A percentile compares a stretch with the other conserved stretches of the same genome.
These are phyloP conservation scores for Sporothrix dimorphospora DNA, from an alignment of 2,329 filamentous ascomycete genomes.

Conservation along the genomic window DNA sequence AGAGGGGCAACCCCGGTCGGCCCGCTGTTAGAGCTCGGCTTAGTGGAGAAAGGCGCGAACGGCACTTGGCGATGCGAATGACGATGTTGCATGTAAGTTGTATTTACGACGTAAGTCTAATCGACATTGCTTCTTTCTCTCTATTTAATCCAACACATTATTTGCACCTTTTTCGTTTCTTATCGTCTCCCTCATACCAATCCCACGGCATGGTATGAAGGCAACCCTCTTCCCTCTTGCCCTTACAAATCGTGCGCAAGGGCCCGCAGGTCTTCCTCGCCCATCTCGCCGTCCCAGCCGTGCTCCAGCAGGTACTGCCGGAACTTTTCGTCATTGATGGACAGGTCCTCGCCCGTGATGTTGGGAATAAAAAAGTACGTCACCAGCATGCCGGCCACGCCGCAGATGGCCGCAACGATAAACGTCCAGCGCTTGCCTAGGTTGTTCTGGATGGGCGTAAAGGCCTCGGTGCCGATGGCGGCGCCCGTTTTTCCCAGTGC, in stretches of 20 bases:
- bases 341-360: conserved; percentile 28
- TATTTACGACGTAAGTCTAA: too few species aligned
- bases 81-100: not conserved
- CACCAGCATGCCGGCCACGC: conserved; percentile 32
- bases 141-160: not conserved
- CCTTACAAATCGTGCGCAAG: conserved; percentile 11
- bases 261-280: conserved; percentile 30
- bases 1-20: not conserved
- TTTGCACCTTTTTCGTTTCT: not conserved
- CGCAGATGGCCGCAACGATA: conserved; percentile 33
- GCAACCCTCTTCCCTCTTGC: not conserved
- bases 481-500: conserved; percentile 56
- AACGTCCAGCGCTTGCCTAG: conserved; percentile 34
- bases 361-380: conserved; percentile 32
- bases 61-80: not conserved
- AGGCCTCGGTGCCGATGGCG: conserved; percentile 49
- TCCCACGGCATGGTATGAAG: not conserved
- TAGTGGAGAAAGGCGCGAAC: not conserved
- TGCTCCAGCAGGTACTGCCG: conserved; percentile 28
- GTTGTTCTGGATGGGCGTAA: conserved; percentile 32
- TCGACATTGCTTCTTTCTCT: not conserved
- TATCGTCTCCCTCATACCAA: not conserved
- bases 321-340: conserved; percentile 31
- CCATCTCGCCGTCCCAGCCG: conserved; percentile 34
- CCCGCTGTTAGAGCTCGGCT: not conserved